Conservation (phyloP, 73 alveolate species). For the Paraurostyla sp. region DNA sequence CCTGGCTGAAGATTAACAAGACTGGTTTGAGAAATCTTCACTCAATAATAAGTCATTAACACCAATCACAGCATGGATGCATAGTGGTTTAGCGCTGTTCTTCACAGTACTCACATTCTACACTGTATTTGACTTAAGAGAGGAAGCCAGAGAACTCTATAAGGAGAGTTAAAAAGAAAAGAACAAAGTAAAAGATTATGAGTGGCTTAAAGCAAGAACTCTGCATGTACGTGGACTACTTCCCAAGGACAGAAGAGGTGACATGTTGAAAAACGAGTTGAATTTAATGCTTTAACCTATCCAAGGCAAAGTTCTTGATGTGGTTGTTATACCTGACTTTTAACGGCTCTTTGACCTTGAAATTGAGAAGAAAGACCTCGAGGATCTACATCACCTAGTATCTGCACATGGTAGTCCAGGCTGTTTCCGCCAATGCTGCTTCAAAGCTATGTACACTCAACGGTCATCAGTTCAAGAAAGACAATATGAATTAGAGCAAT, state of each 20-base stretch:
- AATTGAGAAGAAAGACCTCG: constrained; percentile 62
- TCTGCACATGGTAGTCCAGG: constrained; percentile 60
- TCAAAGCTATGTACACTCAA: constrained; percentile 33
- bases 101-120: constrained; percentile 6
- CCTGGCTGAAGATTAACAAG: neutral
- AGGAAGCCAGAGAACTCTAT: constrained; percentile 68
- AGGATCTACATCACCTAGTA: constrained; percentile 57
- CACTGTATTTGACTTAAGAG: constrained; percentile 58
- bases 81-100: neutral
- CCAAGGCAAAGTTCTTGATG: constrained; percentile 66
- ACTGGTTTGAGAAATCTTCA: constrained; percentile 37
- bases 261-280: constrained; percentile 51
- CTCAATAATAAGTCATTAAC: constrained; percentile 2
- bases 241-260: constrained; percentile 73
- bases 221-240: constrained; percentile 73
- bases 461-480: constrained; percentile 17
- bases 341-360: constrained; percentile 66
- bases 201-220: constrained; percentile 78
- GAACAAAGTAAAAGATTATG: constrained; percentile 63
- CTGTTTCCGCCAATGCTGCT: constrained; percentile 5
- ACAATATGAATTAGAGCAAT: constrained; percentile 38
- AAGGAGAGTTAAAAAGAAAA: constrained; percentile 43
- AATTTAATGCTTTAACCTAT: constrained; percentile 27
- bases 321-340: constrained; percentile 70
- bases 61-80: constrained; percentile 49